These are phyloP conservation scores for Stephanodiscus triporus DNA, from an alignment of 108 stramenopile genomes.

Conservation along the genomic window DNA sequence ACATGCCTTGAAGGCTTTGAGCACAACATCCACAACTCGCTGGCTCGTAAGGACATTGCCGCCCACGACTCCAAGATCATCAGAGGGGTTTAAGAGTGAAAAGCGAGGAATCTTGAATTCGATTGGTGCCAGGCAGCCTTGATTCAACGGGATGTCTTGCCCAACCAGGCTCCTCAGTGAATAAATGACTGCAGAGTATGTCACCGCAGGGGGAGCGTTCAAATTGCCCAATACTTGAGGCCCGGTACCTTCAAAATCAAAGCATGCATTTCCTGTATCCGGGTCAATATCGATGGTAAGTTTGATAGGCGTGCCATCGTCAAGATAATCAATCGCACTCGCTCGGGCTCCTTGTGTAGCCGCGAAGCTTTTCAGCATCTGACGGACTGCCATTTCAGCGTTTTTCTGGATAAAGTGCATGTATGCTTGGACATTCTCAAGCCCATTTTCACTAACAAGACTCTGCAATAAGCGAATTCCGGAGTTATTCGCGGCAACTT, in stretches of 20 bases:
- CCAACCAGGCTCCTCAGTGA: constrained; percentile 92
- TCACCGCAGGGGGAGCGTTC: constrained; percentile 99
- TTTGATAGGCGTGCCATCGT: constrained; percentile 96
- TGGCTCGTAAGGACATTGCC: constrained; percentile 99
- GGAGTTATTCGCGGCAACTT: constrained; percentile 97
- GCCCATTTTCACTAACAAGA: constrained; percentile 88
- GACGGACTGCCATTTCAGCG: constrained; percentile 93
- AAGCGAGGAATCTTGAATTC: constrained; percentile 88
- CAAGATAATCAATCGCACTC: constrained; percentile 92
- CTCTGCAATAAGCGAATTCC: constrained; percentile 88
- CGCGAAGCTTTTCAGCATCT: constrained; percentile 90
- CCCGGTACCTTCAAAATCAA: constrained; percentile 98
- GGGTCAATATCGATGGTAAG: constrained; percentile 90
- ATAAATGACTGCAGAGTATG: constrained; percentile 98
- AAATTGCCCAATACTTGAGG: constrained; percentile 95
- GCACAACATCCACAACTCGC: constrained; percentile 97
- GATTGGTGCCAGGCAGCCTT: constrained; percentile 96
- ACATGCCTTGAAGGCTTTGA: constrained; percentile 95
- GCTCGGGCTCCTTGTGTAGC: constrained; percentile 61
- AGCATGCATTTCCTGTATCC: constrained; percentile 75
- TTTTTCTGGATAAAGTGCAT: constrained; percentile 97
- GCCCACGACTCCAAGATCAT: constrained; percentile 95
- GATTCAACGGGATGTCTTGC: constrained; percentile 96
- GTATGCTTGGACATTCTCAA: constrained; percentile 91
- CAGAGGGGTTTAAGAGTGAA: constrained; percentile 91